A percentile compares a stretch with the other conserved stretches of the same genome.
These are phyloP conservation scores for Flaveria robusta DNA, from an alignment of 129 eudicot genomes.

Conservation along the genomic window DNA sequence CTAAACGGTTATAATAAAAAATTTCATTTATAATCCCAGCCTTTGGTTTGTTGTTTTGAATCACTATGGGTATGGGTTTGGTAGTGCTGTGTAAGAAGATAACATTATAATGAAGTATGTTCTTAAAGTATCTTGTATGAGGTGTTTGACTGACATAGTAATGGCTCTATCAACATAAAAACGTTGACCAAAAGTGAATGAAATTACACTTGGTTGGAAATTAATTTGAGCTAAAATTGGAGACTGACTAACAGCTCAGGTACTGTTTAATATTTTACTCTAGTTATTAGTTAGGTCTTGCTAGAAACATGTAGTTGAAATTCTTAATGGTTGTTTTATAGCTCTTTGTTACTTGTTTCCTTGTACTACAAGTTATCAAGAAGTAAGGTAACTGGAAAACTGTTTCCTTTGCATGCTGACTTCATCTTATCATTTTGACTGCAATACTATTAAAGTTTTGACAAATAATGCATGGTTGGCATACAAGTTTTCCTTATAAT, in stretches of 20 bases:
- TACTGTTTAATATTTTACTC: conserved; percentile 15
- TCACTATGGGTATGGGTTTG: no score
- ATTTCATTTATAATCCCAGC: background rate
- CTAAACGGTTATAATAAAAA: background rate
- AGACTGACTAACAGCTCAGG: background rate
- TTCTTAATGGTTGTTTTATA: conserved; percentile 4
- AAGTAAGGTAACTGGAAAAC: background rate
- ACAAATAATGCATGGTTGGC: background rate
- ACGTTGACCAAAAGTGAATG: no score
- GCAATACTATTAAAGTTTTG: background rate
- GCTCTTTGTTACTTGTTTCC: conserved; percentile 3
- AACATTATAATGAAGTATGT: background rate
- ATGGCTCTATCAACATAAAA: background rate
- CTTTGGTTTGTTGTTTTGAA: no score
- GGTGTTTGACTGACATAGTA: background rate
- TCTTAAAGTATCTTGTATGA: background rate
- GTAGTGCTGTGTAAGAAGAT: no score
- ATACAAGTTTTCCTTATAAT: background rate
- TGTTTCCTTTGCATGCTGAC: background rate
- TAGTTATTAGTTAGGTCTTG: conserved; percentile 10
- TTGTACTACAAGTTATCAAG: conserved; percentile 7
- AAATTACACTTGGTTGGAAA: no score
- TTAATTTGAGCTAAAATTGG: no score
- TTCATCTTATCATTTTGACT: background rate
- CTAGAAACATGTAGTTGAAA: conserved; percentile 11